phyloP scores from a whole-genome alignment of 148 eudicot genomes.

The Chenopodium quinoa region DNA sequence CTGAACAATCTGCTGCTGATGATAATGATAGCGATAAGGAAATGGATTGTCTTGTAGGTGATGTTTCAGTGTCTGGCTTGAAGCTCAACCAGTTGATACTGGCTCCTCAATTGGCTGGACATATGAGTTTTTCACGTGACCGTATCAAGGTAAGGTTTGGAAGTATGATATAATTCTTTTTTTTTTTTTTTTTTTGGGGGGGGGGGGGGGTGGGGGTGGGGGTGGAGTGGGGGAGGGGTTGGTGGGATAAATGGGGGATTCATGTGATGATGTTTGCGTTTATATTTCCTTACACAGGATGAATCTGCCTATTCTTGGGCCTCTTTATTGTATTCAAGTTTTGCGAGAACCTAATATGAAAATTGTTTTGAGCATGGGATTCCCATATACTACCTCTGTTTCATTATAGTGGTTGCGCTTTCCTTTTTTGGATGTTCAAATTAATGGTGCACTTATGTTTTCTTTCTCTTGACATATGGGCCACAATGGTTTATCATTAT shows the following conservation, averaged over 20 bases:
- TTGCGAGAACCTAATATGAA: not conserved
- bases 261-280: not conserved
- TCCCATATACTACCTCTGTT: not conserved
- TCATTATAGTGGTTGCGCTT: too few species aligned
- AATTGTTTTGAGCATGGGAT: not conserved
- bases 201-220: too few species aligned
- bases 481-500: too few species aligned
- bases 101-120: slow-evolving; percentile 93
- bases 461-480: too few species aligned
- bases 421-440: too few species aligned
- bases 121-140: slow-evolving; percentile 58
- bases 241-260: not conserved
- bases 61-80: slow-evolving; percentile 82
- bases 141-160: slow-evolving; percentile 62
- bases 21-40: slow-evolving; percentile 26
- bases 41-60: slow-evolving; percentile 64
- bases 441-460: too few species aligned
- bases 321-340: not conserved
- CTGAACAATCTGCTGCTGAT: slow-evolving; percentile 34
- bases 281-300: not conserved
- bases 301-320: not conserved
- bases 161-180: too few species aligned
- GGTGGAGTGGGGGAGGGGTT: too few species aligned
- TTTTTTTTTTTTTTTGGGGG: too few species aligned
- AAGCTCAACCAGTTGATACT: slow-evolving; percentile 91